phyloP scores from a whole-genome alignment of 2,329 filamentous ascomycete genomes.

The Mycosphaerella arachidis region DNA sequence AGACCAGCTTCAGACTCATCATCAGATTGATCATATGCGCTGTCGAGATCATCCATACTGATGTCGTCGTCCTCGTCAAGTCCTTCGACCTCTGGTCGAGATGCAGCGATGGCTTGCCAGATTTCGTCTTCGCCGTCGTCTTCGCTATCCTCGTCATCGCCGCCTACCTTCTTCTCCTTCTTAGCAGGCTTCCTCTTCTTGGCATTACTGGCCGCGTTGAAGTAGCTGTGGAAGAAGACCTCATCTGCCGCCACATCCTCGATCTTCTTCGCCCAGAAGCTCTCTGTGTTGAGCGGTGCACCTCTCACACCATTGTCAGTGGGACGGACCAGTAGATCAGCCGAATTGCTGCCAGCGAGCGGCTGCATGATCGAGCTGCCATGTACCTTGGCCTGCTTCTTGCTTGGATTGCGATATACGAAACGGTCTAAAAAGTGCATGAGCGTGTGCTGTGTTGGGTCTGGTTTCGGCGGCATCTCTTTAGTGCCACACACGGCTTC shows the following conservation, averaged over 20 bases:
- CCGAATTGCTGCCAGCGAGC: conserved; percentile 59
- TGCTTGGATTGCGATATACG: conserved; percentile 92
- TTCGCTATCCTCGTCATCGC: conserved; percentile 40
- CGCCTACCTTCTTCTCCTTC: conserved; percentile 47
- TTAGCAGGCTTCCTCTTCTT: conserved; percentile 55
- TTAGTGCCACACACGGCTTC: conserved; percentile 64
- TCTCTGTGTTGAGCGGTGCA: conserved; percentile 73
- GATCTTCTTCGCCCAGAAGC: conserved; percentile 88
- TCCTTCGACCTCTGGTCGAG: conserved; percentile 70
- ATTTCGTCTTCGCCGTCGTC: conserved; percentile 62
- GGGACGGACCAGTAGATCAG: conserved; percentile 58
- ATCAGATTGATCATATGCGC: conserved; percentile 35
- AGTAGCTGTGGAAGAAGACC: conserved; percentile 98
- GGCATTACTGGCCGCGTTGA: conserved; percentile 60
- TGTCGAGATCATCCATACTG: conserved; percentile 46
- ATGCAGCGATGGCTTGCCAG: conserved; percentile 84
- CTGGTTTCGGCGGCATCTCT: conserved; percentile 77
- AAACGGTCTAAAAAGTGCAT: conserved; percentile 97
- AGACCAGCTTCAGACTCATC: conserved; percentile 47
- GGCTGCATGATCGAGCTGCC: conserved; percentile 97
- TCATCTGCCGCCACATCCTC: conserved; percentile 86
- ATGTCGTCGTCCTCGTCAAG: conserved; percentile 55
- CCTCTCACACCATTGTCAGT: conserved; percentile 38
- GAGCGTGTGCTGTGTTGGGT: conserved; percentile 82
- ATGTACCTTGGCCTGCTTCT: conserved; percentile 55